Percentiles rank a stretch among this genome's conserved stretches.
Conservation (phyloP, 73 alveolate genomes). For the Paramecium bursaria region DNA sequence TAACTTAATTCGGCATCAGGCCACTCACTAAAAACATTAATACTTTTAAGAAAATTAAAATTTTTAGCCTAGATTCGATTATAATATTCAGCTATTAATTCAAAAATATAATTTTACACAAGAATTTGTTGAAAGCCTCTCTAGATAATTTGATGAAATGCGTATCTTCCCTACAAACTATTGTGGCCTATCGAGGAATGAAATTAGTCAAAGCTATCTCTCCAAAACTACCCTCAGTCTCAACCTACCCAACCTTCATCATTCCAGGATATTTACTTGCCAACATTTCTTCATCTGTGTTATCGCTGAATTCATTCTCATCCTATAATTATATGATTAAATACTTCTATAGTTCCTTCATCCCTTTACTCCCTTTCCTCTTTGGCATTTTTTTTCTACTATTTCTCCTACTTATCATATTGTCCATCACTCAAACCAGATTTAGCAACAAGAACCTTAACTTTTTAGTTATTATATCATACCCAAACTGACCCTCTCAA, state of each 20-base stretch:
- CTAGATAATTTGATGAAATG: constrained; percentile 41
- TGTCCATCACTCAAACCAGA: constrained; percentile 25
- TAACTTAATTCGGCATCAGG: constrained; percentile 26
- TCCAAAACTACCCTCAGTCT: constrained; percentile 47
- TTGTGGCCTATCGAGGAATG: constrained; percentile 49
- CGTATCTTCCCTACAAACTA: constrained; percentile 36
- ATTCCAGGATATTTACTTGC: constrained; percentile 35
- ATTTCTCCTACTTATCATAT: not conserved
- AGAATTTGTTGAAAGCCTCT: constrained; percentile 51
- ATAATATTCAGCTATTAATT: constrained; percentile 40
- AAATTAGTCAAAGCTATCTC: constrained; percentile 49
- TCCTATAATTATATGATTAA: not conserved
- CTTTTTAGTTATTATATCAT: not conserved
- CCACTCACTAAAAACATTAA: constrained; percentile 25
- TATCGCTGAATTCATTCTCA: constrained; percentile 40
- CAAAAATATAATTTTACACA: not conserved
- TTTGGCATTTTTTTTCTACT: not conserved
- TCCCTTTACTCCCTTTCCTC: constrained; percentile 34
- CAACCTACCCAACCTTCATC: constrained; percentile 47
- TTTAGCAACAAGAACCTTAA: constrained; percentile 31
- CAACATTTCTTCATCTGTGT: constrained; percentile 9
- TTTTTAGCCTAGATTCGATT: constrained; percentile 27
- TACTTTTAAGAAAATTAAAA: constrained; percentile 11
- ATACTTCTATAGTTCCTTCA: not conserved
- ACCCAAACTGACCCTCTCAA: constrained; percentile 58